phyloP scores from a whole-genome alignment of 2,329 filamentous ascomycete species.

The Nothophoma quercina region DNA sequence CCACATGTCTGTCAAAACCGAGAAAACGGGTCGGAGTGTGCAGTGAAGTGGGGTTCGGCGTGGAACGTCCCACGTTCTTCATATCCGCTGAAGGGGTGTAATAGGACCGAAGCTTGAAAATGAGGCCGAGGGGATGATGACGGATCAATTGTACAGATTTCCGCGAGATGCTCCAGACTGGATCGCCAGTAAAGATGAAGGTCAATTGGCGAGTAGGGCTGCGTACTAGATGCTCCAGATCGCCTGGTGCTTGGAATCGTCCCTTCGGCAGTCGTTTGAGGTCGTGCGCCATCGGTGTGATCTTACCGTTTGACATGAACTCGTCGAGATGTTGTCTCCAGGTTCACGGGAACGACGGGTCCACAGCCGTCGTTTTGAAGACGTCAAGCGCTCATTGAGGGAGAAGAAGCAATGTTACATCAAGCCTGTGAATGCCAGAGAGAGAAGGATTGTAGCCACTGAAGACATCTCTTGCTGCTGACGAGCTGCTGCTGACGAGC shows the following conservation, averaged over 20 bases:
- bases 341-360: background rate
- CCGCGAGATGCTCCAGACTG: background rate
- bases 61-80: constrained; percentile 1
- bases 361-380: background rate
- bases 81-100: background rate
- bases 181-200: constrained; percentile 2
- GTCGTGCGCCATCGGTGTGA: constrained; percentile 5
- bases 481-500: constrained; percentile 5
- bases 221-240: constrained; percentile 3
- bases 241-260: constrained; percentile 3
- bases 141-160: background rate
- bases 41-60: constrained; percentile 1
- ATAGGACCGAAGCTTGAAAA: constrained; percentile 9
- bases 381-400: background rate
- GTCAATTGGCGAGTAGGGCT: constrained; percentile 7
- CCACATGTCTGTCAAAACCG: constrained; percentile 5
- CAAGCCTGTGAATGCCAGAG: background rate
- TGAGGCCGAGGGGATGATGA: constrained; percentile 9
- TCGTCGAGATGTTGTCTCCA: background rate
- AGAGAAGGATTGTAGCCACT: background rate
- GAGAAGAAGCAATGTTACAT: background rate
- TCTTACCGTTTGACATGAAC: background rate
- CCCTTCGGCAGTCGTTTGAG: constrained; percentile 1
- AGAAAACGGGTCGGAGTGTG: background rate
- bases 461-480: constrained; percentile 1